A percentile compares a stretch with the other conserved stretches of the same genome.
phyloP scores from a whole-genome alignment of 2,329 filamentous ascomycete genomes.

The Xylaria polymorpha region DNA sequence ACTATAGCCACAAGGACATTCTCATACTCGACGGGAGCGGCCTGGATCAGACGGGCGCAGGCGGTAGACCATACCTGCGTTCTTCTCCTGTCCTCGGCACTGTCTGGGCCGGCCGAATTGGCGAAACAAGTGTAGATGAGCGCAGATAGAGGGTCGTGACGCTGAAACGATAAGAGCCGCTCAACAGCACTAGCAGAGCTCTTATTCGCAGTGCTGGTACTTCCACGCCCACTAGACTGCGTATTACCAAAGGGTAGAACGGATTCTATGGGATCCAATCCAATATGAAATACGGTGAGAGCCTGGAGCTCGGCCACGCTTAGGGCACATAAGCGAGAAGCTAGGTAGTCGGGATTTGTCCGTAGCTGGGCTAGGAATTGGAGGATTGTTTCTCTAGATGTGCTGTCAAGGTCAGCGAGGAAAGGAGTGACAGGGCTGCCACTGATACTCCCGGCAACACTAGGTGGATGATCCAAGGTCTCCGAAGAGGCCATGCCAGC shows the following conservation, averaged over 20 bases:
- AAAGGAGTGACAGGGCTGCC: constrained; percentile 63
- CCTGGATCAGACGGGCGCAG: constrained; percentile 85
- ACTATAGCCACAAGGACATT: constrained; percentile 85
- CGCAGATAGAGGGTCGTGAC: constrained; percentile 85
- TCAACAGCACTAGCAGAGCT: constrained; percentile 74
- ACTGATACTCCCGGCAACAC: constrained; percentile 53
- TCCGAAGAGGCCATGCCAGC: constrained; percentile 62
- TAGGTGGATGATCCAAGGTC: constrained; percentile 61
- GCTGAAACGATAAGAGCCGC: constrained; percentile 86
- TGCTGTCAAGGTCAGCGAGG: constrained; percentile 78
- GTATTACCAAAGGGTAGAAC: constrained; percentile 67
- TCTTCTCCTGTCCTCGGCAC: constrained; percentile 80
- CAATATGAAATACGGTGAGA: constrained; percentile 81
- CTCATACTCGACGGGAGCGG: constrained; percentile 53
- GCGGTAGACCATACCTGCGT: constrained; percentile 90
- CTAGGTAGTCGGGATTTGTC: constrained; percentile 88
- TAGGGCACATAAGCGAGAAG: constrained; percentile 81
- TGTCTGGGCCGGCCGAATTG: constrained; percentile 83
- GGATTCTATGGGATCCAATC: constrained; percentile 83
- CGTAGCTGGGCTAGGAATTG: constrained; percentile 84
- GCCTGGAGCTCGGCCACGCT: constrained; percentile 80
- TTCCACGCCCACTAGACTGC: constrained; percentile 57
- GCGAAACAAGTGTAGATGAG: constrained; percentile 91
- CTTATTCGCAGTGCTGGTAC: constrained; percentile 60
- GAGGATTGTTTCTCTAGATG: constrained; percentile 79